phyloP scores from a whole-genome alignment of 139 green algal species.

The Haematococcus lacustris region DNA sequence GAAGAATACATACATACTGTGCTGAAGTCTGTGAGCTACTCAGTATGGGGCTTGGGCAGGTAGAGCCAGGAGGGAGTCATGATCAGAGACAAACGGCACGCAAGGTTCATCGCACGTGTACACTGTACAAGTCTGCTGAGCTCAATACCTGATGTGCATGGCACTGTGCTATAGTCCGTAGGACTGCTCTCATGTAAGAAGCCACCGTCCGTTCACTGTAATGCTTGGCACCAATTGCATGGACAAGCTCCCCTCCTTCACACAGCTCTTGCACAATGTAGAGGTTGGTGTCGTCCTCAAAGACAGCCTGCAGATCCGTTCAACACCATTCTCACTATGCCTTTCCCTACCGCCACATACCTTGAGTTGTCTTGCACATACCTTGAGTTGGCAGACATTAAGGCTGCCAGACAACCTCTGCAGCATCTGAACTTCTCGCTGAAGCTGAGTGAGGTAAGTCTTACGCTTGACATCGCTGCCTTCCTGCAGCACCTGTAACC shows the following conservation, averaged over 20 bases:
- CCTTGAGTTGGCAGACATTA: neutral
- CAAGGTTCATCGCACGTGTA: neutral
- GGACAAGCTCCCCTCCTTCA: conserved; percentile 70
- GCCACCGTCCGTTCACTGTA: conserved; percentile 43
- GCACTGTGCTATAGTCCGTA: conserved; percentile 54
- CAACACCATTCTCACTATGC: too few relatives aligned
- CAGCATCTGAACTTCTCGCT: neutral
- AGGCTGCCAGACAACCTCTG: neutral
- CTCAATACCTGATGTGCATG: conserved; percentile 6
- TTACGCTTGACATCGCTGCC: neutral
- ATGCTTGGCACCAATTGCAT: conserved; percentile 41
- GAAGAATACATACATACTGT: too few relatives aligned
- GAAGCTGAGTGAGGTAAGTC: neutral
- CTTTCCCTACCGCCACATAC: too few relatives aligned
- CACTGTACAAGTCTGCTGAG: too few relatives aligned
- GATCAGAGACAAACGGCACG: conserved; percentile 9
- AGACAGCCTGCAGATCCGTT: conserved; percentile 32
- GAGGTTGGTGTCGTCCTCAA: conserved; percentile 66
- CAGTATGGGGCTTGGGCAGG: too few relatives aligned
- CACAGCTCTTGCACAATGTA: conserved; percentile 84
- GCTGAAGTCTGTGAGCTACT: too few relatives aligned
- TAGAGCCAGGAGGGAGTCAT: conserved; percentile 65
- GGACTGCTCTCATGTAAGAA: conserved; percentile 56
- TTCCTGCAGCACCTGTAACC: neutral
- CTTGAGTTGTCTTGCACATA: too few relatives aligned